Evolutionary conservation across 1,139 yeast species (phyloP), one percentile per base, ranked within the genome.

Genomic region (Sugiyamaella novakii): DNA sequence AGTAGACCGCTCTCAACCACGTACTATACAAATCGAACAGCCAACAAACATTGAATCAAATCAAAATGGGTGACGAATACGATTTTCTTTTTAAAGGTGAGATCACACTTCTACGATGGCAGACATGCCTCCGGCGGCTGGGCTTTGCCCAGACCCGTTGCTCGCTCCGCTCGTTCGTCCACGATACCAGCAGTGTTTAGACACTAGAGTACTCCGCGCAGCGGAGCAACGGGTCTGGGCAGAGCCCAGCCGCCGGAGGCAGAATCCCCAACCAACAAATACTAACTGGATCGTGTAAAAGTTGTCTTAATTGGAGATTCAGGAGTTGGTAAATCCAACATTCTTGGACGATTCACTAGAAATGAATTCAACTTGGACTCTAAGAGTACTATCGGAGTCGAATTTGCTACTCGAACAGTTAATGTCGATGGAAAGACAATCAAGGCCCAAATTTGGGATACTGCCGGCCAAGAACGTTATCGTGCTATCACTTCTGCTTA

Each of bases 381-480:
- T 36, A 84, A 94, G 69, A 85, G 95, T 47, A 92, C 98, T 21
- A 94, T 92, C 63, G 98, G 98, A 44, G 98, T 92, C 43, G 98
- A 94, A 69, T 94, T 92, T 75, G 98, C 98, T 41, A 94, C 98
- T 33, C 80, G 97, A 68, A 91, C 98, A 2, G 82, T 92, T 50
- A 95, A 87, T 62, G 91, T 92, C 50, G 98, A 92, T 62, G 95
- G 95, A 53, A 92, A 91, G 71, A 79, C 95, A 65, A 89, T 94
- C 64, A 92, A 92, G 71, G 97, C 98, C 6, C 98, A 94, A 70
- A 89, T 92, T 65, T 92, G 98, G 98, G 98, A 92, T 69, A 92
- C 98, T 24, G 98, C 98, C 1, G 98, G 98, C 53, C 98, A 92
- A 74, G 98, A 92, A 71, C 81, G 98, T 67, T 92, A 92, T 74